Conservation (phyloP, 441 rosid genomes). For the Gossypium lobatum region DNA sequence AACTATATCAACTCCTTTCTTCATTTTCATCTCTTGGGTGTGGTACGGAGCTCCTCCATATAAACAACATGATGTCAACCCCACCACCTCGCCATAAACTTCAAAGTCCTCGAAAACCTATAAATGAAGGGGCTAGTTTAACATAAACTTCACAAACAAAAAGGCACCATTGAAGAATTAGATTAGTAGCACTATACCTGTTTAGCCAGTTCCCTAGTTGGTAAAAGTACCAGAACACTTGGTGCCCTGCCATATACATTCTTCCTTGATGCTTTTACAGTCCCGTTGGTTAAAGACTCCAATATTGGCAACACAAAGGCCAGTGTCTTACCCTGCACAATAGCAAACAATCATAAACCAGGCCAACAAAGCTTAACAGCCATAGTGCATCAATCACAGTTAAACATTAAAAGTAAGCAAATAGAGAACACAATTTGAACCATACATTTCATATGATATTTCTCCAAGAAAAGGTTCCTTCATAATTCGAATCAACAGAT, state of each 20-base stretch:
- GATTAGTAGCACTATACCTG: slow-evolving; percentile 43
- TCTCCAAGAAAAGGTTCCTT: background rate
- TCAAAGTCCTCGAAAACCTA: slow-evolving; percentile 81
- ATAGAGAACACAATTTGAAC: background rate
- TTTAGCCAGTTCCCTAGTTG: slow-evolving; percentile 88
- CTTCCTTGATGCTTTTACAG: slow-evolving; percentile 44
- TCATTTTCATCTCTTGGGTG: slow-evolving; percentile 54
- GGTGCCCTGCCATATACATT: slow-evolving; percentile 83
- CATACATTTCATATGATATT: background rate
- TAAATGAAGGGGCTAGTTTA: background rate
- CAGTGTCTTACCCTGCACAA: slow-evolving; percentile 79
- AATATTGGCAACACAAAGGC: slow-evolving; percentile 93
- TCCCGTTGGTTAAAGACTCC: slow-evolving; percentile 79
- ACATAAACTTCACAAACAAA: background rate
- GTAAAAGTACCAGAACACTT: slow-evolving; percentile 81
- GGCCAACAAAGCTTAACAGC: background rate
- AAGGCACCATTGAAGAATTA: background rate
- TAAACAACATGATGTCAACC: slow-evolving; percentile 71
- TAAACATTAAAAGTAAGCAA: background rate
- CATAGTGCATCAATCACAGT: background rate
- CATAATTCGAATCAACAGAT: background rate
- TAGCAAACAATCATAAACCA: slow-evolving; percentile 7
- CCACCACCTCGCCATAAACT: slow-evolving; percentile 65
- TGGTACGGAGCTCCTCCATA: slow-evolving; percentile 79
- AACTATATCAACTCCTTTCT: slow-evolving; percentile 82